Percentiles rank a stretch among this genome's conserved stretches.
Evolutionary conservation across 2,329 filamentous ascomycete genomes (phyloP).

Genomic region (Scytalidium lignicola): DNA sequence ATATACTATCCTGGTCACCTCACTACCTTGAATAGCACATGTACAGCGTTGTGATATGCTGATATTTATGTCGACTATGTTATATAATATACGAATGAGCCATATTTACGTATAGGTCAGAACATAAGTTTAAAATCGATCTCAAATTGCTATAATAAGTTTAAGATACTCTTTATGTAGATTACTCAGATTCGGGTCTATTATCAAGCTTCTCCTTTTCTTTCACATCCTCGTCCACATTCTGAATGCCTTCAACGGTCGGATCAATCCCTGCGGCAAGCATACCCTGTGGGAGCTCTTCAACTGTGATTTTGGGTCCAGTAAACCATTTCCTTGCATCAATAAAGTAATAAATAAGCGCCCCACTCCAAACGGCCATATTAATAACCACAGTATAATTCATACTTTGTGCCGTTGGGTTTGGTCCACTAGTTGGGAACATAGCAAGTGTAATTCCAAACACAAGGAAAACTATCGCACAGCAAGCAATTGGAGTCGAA

Average conservation of each 20-base stretch:
- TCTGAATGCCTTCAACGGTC: neutral
- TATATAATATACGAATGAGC: too few species aligned
- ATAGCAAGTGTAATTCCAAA: constrained; percentile 54
- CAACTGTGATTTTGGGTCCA: constrained; percentile 52
- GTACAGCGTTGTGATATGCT: too few species aligned
- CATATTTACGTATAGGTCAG: too few species aligned
- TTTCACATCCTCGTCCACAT: too few species aligned
- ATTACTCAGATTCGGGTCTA: too few species aligned
- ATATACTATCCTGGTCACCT: too few species aligned
- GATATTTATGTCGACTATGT: too few species aligned
- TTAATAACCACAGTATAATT: constrained; percentile 62
- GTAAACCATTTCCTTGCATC: constrained; percentile 56
- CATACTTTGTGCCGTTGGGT: constrained; percentile 46
- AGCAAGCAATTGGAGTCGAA: constrained; percentile 47
- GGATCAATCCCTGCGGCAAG: neutral
- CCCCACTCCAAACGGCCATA: constrained; percentile 51
- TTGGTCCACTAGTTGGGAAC: constrained; percentile 52
- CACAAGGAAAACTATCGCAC: constrained; percentile 46
- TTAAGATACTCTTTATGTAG: too few species aligned
- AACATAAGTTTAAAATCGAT: too few species aligned
- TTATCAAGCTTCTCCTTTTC: too few species aligned
- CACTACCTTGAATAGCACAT: too few species aligned
- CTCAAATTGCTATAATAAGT: too few species aligned
- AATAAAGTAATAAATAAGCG: constrained; percentile 49
- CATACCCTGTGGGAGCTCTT: constrained; percentile 11